Evolutionary conservation across 2,329 filamentous ascomycete genomes (phyloP), one percentile per base, ranked within the genome.

Genomic region (Fusarium euwallaceae): DNA sequence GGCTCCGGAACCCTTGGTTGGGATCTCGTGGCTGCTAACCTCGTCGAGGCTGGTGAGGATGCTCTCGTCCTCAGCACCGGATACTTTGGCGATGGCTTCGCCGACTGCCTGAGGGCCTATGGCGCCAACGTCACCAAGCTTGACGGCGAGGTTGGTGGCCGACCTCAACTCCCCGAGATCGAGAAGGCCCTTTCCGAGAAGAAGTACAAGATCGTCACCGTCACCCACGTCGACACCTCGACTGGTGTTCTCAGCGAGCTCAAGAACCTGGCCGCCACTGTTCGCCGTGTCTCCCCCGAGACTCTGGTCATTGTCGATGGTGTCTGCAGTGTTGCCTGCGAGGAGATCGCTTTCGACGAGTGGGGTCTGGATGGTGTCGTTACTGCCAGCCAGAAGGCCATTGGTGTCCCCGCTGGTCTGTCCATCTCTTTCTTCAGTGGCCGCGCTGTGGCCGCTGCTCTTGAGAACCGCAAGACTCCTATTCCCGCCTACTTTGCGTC

Each of bases 191-290:
- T 99, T 75, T 93, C 92, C 83, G 91, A 94, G 87, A 97, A 97
- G 88, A 91, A 94, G 80, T 98, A 97, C 89, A 98, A 98, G 89
- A 83, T 96, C 72, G 85, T 99, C 80, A 98, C 96, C 48, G 93
- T 98, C 75, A 99, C 97, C 12, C 97, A 99, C 83, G 96, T 98
- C 72, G 97, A 99, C 82, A 99, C 97, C 27, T 98, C 95, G 5
- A 99, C 97, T 41, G 97, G 97, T 77, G 97, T 99, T 29, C 87
- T 99, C 60, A 97, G 94, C 81, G 95, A 98, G 83, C 90, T 98
- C 79, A 93, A 97, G 87, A 87, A 91, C 67, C 87, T 99, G 67
- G 91, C 95, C 37, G 93, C 95, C 81, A 87, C 97, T 60, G 94
- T 98, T 61, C 93, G 93, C 82, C 89, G 90, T 63, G 94, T 98